Conservation (phyloP, 768 basidiomycete genomes). For the Lactarius akahatsu region DNA sequence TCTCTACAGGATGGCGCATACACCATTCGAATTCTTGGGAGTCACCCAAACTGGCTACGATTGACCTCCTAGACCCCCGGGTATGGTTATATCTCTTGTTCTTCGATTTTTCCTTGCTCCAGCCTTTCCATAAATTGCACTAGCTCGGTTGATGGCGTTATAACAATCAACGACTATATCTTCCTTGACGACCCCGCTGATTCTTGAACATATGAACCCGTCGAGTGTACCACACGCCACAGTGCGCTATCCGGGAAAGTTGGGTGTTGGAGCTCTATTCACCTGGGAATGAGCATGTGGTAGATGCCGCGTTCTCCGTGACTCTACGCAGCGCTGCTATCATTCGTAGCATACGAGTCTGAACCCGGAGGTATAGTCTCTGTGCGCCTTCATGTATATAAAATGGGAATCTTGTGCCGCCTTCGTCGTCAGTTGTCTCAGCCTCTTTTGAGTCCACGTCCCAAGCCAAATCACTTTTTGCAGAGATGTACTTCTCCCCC, state of each 20-base stretch:
- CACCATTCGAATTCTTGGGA: neutral
- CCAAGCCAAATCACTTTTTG: neutral
- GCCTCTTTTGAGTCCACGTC: neutral
- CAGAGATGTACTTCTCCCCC: constrained; percentile 22
- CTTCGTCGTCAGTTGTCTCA: constrained; percentile 4
- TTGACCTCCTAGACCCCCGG: neutral
- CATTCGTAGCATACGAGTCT: neutral
- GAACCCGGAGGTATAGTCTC: neutral
- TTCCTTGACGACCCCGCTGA: neutral
- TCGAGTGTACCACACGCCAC: neutral
- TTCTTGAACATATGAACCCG: neutral
- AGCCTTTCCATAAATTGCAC: neutral
- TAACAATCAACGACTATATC: neutral
- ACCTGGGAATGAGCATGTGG: neutral
- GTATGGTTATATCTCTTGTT: neutral
- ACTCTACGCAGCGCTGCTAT: neutral
- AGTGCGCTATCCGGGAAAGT: neutral
- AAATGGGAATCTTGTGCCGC: neutral
- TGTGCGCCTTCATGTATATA: neutral
- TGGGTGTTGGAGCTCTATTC: neutral
- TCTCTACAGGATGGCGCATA: neutral
- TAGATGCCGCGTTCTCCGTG: too few relatives aligned
- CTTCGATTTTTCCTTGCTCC: neutral
- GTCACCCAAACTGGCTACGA: neutral
- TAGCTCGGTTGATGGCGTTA: neutral